Conservation (phyloP, 2,329 filamentous ascomycete genomes). For the Neofusicoccum cordaticola region DNA sequence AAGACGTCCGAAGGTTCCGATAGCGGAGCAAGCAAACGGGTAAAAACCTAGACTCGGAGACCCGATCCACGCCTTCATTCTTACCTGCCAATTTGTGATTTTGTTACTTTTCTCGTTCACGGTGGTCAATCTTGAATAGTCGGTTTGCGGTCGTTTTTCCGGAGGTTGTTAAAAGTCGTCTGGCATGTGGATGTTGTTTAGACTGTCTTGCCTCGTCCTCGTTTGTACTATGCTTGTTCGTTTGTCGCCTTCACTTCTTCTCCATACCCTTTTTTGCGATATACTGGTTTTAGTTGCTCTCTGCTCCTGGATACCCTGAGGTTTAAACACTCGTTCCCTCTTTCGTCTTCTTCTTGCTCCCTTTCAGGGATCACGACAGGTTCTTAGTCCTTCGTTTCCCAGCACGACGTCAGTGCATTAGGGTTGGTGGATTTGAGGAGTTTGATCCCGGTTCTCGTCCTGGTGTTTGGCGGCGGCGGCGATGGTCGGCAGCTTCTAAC, state of each 20-base stretch:
- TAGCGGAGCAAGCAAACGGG: constrained; percentile 32
- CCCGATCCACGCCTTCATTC: not conserved
- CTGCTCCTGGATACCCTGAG: constrained; percentile 17
- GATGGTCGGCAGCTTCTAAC: not conserved
- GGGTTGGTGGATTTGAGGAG: constrained; percentile 7
- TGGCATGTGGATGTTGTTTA: constrained; percentile 15
- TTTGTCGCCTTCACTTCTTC: not conserved
- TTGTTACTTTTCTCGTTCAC: not conserved
- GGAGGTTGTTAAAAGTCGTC: constrained; percentile 5
- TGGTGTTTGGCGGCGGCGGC: not conserved
- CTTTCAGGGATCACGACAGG: not conserved
- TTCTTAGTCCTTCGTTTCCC: not conserved
- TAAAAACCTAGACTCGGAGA: constrained; percentile 31
- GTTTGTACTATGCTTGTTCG: constrained; percentile 9
- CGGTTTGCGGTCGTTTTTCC: not conserved
- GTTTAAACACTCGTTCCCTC: constrained; percentile 13
- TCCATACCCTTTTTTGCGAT: constrained; percentile 16
- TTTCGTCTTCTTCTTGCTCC: not conserved
- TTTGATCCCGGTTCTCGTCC: constrained; percentile 4
- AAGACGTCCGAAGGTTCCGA: constrained; percentile 37
- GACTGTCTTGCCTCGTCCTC: constrained; percentile 1
- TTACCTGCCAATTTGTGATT: not conserved
- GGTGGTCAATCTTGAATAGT: not conserved
- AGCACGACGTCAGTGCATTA: constrained; percentile 2
- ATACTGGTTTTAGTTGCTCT: constrained; percentile 13